These are phyloP conservation scores for Galeopsis tetrahit DNA, from an alignment of 257 asterid genomes.

Conservation along the genomic window DNA sequence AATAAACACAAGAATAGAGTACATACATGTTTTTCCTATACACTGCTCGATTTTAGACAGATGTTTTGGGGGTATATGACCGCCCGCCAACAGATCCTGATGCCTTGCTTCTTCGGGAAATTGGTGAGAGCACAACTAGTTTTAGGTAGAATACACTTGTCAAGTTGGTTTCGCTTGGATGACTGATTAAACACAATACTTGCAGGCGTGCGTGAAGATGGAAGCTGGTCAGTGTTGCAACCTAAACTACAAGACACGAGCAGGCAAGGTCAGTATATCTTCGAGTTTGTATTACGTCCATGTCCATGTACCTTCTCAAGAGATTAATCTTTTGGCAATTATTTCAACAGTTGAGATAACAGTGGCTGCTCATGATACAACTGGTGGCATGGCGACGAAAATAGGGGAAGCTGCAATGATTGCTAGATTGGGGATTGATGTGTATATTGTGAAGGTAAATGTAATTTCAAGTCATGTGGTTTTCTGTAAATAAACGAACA, in stretches of 20 bases:
- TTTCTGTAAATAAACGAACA: not conserved
- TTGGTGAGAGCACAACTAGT: conserved; percentile 53
- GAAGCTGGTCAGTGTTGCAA: conserved; percentile 83
- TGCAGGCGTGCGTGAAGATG: conserved; percentile 88
- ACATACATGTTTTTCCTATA: conserved; percentile 49
- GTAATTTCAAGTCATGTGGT: not conserved
- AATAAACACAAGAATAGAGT: conserved; percentile 12
- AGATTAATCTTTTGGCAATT: not conserved
- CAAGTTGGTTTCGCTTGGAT: conserved; percentile 24
- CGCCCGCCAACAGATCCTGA: conserved; percentile 88
- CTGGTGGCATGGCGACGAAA: conserved; percentile 95
- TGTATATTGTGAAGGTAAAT: conserved; percentile 83
- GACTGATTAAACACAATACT: conserved; percentile 21
- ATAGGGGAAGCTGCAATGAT: conserved; percentile 95
- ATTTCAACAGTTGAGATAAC: conserved; percentile 65
- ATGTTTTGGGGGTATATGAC: conserved; percentile 88
- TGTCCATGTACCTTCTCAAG: not conserved
- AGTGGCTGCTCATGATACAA: conserved; percentile 92
- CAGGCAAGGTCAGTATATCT: conserved; percentile 53
- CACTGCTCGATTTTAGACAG: conserved; percentile 58
- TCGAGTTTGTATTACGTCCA: not conserved
- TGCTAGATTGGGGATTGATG: conserved; percentile 89
- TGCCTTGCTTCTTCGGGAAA: conserved; percentile 83
- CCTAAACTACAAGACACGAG: conserved; percentile 59
- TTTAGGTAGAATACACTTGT: conserved; percentile 6